phyloP scores from a whole-genome alignment of 768 basidiomycete species.

The Butyriboletus loyo region DNA sequence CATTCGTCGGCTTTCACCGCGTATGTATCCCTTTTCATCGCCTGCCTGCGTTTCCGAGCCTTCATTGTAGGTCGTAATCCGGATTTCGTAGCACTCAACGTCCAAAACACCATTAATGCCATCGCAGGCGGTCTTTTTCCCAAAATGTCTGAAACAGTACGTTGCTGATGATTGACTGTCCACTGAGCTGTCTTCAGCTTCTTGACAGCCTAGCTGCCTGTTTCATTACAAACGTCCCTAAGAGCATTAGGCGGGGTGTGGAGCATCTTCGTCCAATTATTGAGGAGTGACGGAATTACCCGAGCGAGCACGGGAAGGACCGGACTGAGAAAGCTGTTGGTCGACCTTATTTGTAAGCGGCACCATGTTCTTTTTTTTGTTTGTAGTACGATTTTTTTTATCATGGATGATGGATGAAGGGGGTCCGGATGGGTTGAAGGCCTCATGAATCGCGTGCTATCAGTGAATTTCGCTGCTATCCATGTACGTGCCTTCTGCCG shows the following conservation, averaged over 20 bases:
- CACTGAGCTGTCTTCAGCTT: neutral
- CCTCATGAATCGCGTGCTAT: conserved; percentile 11
- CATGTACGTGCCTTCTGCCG: conserved; percentile 11
- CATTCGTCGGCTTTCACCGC: conserved; percentile 49
- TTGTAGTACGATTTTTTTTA: conserved; percentile 31
- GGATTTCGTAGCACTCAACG: conserved; percentile 31
- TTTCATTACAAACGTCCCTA: conserved; percentile 6
- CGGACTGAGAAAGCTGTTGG: conserved; percentile 35
- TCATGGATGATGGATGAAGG: conserved; percentile 4
- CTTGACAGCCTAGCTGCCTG: conserved; percentile 16
- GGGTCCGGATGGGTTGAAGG: neutral
- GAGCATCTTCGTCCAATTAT: conserved; percentile 28
- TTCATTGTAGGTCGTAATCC: conserved; percentile 35
- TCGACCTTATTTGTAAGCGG: neutral
- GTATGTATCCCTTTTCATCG: conserved; percentile 19
- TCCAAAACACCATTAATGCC: conserved; percentile 31
- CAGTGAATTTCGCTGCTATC: conserved; percentile 15
- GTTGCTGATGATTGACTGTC: neutral
- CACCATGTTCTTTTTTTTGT: neutral
- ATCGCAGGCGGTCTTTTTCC: conserved; percentile 23
- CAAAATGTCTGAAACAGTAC: conserved; percentile 33
- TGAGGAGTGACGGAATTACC: conserved; percentile 22
- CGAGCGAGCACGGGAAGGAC: conserved; percentile 23
- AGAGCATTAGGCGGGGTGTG: conserved; percentile 1
- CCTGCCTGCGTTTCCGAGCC: neutral